Evolutionary conservation across 768 basidiomycete genomes (phyloP).

Genomic region (Calocybe gangraenosa): DNA sequence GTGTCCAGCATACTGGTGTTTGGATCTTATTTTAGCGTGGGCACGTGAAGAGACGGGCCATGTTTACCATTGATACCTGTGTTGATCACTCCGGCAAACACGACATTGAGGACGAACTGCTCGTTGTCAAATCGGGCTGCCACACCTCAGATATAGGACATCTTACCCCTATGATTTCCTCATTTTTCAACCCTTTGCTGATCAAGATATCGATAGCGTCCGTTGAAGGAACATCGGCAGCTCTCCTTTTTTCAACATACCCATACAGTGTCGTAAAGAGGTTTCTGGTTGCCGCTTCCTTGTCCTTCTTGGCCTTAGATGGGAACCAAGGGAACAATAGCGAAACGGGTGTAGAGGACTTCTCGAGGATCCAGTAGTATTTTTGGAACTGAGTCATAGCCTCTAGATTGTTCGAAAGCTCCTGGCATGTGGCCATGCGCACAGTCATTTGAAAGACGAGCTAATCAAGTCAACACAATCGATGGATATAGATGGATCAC

Average conservation of each 20-base stretch:
- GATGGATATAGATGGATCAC: background rate
- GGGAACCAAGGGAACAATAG: conserved; percentile 22
- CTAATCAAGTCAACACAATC: conserved; percentile 10
- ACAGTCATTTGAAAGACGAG: conserved; percentile 27
- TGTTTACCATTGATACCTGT: conserved; percentile 27
- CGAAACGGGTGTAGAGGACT: conserved; percentile 25
- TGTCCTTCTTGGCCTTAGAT: conserved; percentile 8
- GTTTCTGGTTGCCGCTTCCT: conserved; percentile 11
- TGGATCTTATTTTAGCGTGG: background rate
- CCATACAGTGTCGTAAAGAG: conserved; percentile 10
- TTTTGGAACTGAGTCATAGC: conserved; percentile 17
- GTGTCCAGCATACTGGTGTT: conserved; percentile 28
- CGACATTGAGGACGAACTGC: conserved; percentile 26
- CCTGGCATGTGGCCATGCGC: conserved; percentile 25
- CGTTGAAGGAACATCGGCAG: conserved; percentile 4
- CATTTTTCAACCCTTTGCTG: conserved; percentile 6
- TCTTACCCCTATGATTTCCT: conserved; percentile 22
- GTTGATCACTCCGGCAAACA: conserved; percentile 32
- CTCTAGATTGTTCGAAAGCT: conserved; percentile 19
- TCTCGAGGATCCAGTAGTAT: conserved; percentile 22
- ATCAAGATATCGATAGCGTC: conserved; percentile 19
- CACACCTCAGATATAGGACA: background rate
- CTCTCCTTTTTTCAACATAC: conserved; percentile 15
- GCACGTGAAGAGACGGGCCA: background rate
- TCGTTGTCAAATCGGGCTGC: background rate